Conservation (phyloP, 225 moss, liverwort and hornwort genomes). For the Marchantia polymorpha region DNA sequence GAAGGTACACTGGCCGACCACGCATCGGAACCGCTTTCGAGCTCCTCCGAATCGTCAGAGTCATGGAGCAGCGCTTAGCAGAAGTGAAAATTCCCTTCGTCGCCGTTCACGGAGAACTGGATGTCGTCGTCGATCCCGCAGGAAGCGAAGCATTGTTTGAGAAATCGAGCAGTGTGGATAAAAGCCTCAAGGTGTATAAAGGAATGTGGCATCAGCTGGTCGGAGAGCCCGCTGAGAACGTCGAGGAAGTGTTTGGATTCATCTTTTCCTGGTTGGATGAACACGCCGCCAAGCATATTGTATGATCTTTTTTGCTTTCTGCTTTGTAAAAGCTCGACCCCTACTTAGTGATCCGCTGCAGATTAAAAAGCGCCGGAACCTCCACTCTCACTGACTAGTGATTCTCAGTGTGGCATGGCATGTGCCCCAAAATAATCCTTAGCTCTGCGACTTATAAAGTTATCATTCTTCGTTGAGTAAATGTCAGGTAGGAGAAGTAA, state of each 20-base stretch:
- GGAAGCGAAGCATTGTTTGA: constrained; percentile 58
- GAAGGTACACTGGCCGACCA: constrained; percentile 63
- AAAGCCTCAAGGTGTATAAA: constrained; percentile 58
- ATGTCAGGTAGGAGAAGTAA: no score
- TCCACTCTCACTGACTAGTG: background rate
- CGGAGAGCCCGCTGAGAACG: constrained; percentile 66
- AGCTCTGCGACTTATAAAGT: no score
- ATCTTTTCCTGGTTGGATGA: constrained; percentile 61
- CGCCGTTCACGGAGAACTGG: constrained; percentile 61
- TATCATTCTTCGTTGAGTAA: no score
- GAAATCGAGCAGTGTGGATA: constrained; percentile 66
- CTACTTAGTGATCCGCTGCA: background rate
- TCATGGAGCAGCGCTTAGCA: constrained; percentile 53
- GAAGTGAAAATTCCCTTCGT: constrained; percentile 64
- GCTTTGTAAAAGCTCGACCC: background rate
- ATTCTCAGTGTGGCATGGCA: background rate
- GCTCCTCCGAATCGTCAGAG: constrained; percentile 55
- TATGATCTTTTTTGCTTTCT: background rate
- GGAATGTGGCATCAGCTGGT: constrained; percentile 96
- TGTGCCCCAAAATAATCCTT: background rate
- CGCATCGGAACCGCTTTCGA: constrained; percentile 70
- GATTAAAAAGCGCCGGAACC: background rate
- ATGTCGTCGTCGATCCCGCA: constrained; percentile 71
- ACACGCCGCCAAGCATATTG: background rate
- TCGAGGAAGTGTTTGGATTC: constrained; percentile 65